phyloP scores from a whole-genome alignment of 257 asterid species.

The Nicotiana undulata region DNA sequence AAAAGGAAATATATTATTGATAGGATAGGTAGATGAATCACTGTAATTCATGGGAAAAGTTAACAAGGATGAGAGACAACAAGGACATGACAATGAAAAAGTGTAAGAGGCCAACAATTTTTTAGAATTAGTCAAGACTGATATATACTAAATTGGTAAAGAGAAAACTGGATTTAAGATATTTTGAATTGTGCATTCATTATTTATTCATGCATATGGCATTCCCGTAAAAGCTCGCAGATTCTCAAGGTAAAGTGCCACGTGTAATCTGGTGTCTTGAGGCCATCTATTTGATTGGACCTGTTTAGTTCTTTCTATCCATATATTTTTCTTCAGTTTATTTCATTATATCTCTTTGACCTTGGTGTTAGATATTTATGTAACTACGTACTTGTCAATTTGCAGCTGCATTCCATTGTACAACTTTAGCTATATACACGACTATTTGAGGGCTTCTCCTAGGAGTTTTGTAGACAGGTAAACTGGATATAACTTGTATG shows the following conservation, averaged over 20 bases:
- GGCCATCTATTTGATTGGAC: too few relatives aligned
- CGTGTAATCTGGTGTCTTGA: too few relatives aligned
- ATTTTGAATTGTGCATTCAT: background rate
- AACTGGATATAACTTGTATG: background rate
- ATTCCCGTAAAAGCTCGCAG: background rate
- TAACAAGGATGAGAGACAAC: background rate
- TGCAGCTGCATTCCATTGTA: conserved; percentile 88
- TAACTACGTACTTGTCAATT: background rate
- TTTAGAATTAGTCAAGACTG: background rate
- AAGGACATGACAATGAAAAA: background rate
- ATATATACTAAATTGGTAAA: background rate
- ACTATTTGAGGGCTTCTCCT: conserved; percentile 68
- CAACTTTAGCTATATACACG: conserved; percentile 83
- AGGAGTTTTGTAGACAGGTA: conserved; percentile 98
- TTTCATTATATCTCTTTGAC: background rate
- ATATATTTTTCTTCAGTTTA: background rate
- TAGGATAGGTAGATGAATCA: background rate
- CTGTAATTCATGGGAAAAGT: background rate
- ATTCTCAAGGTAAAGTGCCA: background rate
- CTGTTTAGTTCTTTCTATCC: background rate
- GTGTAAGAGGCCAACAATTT: background rate
- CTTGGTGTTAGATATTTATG: background rate
- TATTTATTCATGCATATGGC: background rate
- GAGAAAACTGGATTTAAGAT: background rate
- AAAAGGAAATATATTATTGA: too few relatives aligned